A percentile compares a stretch with the other conserved stretches of the same genome.
phyloP scores from a whole-genome alignment of 148 eudicot genomes.

The Nepenthes gracilis region DNA sequence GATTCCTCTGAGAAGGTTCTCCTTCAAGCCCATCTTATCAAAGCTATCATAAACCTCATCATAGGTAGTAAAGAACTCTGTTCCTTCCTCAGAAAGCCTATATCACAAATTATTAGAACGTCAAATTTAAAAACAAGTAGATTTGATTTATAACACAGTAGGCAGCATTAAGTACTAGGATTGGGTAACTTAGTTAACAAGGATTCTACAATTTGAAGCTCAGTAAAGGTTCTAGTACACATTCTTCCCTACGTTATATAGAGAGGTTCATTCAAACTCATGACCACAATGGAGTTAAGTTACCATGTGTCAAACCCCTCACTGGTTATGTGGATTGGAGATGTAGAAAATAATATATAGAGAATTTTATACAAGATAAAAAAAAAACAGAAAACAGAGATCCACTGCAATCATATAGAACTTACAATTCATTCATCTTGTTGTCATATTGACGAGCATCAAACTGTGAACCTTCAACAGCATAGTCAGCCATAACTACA shows the following conservation, averaged over 20 bases:
- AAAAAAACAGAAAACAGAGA: neutral
- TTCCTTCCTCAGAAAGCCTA: constrained; percentile 31
- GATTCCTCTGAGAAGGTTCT: neutral
- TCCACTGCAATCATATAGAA: neutral
- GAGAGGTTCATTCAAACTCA: too few species aligned
- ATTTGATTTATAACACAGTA: neutral
- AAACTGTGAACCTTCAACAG: neutral
- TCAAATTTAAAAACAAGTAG: neutral
- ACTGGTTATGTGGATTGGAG: too few species aligned
- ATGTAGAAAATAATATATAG: neutral
- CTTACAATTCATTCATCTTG: neutral
- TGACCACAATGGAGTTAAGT: too few species aligned
- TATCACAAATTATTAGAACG: neutral
- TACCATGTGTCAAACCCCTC: too few species aligned
- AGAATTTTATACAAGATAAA: neutral
- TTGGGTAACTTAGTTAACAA: neutral
- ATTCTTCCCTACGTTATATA: too few species aligned
- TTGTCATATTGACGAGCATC: neutral
- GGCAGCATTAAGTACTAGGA: neutral
- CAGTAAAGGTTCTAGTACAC: too few species aligned
- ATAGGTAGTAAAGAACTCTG: constrained; percentile 36
- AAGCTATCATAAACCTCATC: constrained; percentile 45
- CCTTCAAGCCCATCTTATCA: constrained; percentile 35
- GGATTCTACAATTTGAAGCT: neutral
- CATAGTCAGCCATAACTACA: neutral